Evolutionary conservation across 352 stramenopile genomes (phyloP), one percentile per base, ranked within the genome.

Genomic region (Peronospora destructor): DNA sequence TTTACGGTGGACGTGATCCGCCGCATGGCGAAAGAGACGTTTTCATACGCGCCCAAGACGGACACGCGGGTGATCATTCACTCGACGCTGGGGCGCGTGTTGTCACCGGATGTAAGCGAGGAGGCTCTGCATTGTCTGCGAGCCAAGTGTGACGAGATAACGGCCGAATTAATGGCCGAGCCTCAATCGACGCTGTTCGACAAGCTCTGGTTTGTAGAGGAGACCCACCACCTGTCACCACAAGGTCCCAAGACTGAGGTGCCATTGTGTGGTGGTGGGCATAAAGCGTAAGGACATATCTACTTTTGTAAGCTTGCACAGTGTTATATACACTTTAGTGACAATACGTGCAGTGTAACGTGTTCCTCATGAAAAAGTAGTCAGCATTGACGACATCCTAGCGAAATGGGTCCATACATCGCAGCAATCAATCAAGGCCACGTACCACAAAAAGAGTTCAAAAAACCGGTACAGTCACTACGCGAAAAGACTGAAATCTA

Each of bases 141-240:
- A 13, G 59, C 42, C n/a, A 64, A 64, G 44, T 90, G 78, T 43
- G 67, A 82, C n/a, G 62, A 59, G 23, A 61, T 87, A 33, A 85
- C 76, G 2, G 38, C 68, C 29, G 42, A 64, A 29, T 41, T 87
- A 9, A 40, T 28, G 11, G 34, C 29, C 1, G 40, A 74, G 10
- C 53, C 50, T 4, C 49, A 60, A 19, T 61, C 48, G 16, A 64
- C 71, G 29, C 50, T 71, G 10, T 67, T 85, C 35, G 47, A 71
- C 7, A 66, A 76, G 16, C 59, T 89, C 11, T 89, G 78, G 78
- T 83, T 76, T 33, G 70, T 87, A 5, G 71, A 87, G 45, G 78
- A 89, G 51, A 82, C 73, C 9, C 76, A 87, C 21, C 54, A 82
- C 26, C 70, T 80, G 47, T 87, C 73, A 21, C 71, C 73, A 1